Conservation (phyloP, 1,284 basidiomycete genomes). For the Violaceomyces palustris region DNA sequence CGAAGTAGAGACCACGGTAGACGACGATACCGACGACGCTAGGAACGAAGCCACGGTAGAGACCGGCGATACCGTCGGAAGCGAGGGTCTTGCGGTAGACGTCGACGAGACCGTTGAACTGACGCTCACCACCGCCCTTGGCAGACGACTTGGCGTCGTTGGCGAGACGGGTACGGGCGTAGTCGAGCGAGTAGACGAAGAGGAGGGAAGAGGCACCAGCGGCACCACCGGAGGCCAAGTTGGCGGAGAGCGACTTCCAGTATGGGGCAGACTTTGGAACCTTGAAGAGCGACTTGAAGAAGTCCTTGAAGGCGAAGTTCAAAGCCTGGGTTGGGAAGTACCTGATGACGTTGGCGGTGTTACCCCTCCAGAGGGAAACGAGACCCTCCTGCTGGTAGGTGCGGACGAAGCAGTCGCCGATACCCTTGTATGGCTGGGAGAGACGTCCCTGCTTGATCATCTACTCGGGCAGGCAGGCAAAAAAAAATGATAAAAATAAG, state of each 20-base stretch:
- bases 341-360: slow-evolving; percentile 53
- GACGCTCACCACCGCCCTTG: slow-evolving; percentile 52
- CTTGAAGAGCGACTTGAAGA: slow-evolving; percentile 52
- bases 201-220: slow-evolving; percentile 53
- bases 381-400: slow-evolving; percentile 53
- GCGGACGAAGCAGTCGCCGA: slow-evolving; percentile 53
- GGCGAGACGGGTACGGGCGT: slow-evolving; percentile 54
- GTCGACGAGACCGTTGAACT: slow-evolving; percentile 54
- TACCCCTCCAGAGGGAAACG: slow-evolving; percentile 53
- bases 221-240: slow-evolving; percentile 53
- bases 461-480: no score
- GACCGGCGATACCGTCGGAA: slow-evolving; percentile 52
- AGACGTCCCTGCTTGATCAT: slow-evolving; percentile 54
- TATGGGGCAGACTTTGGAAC: slow-evolving; percentile 52
- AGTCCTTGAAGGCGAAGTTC: slow-evolving; percentile 54
- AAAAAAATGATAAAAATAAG: no score
- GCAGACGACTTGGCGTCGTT: slow-evolving; percentile 53
- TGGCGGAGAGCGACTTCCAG: slow-evolving; percentile 51
- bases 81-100: slow-evolving; percentile 53
- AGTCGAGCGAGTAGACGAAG: slow-evolving; percentile 54
- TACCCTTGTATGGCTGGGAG: slow-evolving; percentile 52
- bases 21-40: slow-evolving; percentile 53
- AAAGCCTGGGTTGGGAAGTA: slow-evolving; percentile 53
- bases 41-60: slow-evolving; percentile 54
- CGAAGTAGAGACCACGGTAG: slow-evolving; percentile 54